phyloP scores from a whole-genome alignment of 331 rosid species.

The Malus hybrid region DNA sequence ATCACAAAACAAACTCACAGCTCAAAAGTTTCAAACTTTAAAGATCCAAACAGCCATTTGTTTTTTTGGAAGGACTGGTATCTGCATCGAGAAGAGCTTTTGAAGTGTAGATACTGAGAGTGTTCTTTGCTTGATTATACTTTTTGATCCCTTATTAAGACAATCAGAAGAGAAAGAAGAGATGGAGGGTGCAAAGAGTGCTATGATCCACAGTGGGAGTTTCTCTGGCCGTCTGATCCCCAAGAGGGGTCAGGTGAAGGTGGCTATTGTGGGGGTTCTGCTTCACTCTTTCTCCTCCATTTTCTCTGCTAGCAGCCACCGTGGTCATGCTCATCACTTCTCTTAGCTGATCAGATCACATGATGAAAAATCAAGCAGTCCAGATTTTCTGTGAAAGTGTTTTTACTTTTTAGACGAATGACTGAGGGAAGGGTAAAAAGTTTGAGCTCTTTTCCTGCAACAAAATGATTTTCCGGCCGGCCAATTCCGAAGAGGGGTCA shows the following conservation, averaged over 20 bases:
- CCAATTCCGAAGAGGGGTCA: conserved; percentile 46
- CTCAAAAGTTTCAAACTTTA: neutral
- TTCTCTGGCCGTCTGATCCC: conserved; percentile 27
- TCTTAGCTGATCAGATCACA: conserved; percentile 7
- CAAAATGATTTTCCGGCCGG: conserved; percentile 14
- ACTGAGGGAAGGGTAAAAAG: neutral
- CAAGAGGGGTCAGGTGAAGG: conserved; percentile 30
- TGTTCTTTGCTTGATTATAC: too few relatives aligned
- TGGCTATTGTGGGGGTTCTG: conserved; percentile 15
- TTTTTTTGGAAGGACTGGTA: neutral
- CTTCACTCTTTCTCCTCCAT: conserved; percentile 26
- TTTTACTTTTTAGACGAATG: neutral
- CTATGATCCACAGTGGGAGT: conserved; percentile 5
- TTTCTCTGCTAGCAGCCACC: neutral
- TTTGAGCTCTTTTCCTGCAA: neutral
- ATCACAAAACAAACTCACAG: neutral
- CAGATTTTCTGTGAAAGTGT: neutral
- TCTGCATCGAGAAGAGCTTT: too few relatives aligned
- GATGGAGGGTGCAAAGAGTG: conserved; percentile 16
- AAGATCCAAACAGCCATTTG: neutral
- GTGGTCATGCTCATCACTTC: conserved; percentile 9
- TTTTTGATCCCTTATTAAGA: neutral
- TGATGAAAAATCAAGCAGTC: neutral
- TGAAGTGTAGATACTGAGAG: too few relatives aligned
- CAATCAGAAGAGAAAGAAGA: neutral